A percentile compares a stretch with the other conserved stretches of the same genome.
phyloP scores from a whole-genome alignment of 202 grass and related monocot species.

The Schoenoplectus tabernaemontani region DNA sequence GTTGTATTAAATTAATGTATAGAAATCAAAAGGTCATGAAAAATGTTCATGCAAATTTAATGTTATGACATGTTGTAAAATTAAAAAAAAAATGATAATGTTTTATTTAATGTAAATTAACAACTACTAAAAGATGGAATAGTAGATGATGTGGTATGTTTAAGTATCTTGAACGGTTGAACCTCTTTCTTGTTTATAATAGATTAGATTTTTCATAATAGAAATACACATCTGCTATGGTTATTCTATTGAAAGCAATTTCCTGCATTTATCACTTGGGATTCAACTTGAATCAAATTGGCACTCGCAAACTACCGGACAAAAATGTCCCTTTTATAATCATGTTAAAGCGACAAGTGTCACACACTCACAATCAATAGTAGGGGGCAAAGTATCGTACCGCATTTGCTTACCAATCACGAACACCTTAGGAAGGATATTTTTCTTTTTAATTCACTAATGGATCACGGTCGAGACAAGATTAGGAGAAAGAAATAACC shows the following conservation, averaged over 20 bases:
- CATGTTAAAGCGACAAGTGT: background rate
- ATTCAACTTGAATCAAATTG: background rate
- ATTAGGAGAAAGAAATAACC: background rate
- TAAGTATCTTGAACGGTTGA: no score
- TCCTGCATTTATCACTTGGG: background rate
- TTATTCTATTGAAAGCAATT: background rate
- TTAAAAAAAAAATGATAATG: no score
- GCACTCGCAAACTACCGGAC: background rate
- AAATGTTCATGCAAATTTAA: no score
- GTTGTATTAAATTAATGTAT: no score
- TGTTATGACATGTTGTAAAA: no score
- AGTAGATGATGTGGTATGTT: no score
- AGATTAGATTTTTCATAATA: no score
- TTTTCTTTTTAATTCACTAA: background rate
- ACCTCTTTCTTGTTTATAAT: no score
- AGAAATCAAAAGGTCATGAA: no score
- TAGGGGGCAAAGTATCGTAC: background rate
- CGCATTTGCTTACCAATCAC: conserved; percentile 1
- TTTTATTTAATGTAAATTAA: no score
- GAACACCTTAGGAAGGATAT: conserved; percentile 1
- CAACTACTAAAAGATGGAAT: no score
- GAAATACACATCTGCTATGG: no score
- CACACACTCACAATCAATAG: background rate
- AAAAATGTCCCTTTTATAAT: background rate
- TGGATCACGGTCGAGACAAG: background rate